A percentile compares a stretch with the other conserved stretches of the same genome.
Evolutionary conservation across 176 grass and related monocot species (phyloP).

Genomic region (Hsuehochloa calcarea): DNA sequence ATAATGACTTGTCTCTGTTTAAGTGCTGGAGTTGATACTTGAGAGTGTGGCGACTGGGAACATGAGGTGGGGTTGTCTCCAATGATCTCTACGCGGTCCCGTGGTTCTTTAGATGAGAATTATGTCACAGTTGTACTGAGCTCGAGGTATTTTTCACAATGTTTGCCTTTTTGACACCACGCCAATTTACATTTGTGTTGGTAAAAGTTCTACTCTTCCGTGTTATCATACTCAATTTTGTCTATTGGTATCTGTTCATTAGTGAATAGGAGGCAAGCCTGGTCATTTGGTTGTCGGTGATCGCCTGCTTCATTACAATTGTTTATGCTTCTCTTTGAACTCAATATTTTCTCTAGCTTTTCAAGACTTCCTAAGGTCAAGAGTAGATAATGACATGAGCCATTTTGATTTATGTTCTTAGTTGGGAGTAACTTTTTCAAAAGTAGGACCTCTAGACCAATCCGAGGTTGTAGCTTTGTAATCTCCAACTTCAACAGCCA

Average conservation of each 20-base stretch:
- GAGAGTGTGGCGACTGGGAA: background rate
- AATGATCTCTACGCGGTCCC: slow-evolving; percentile 16
- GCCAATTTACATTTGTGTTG: background rate
- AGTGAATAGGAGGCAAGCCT: background rate
- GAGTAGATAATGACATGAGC: background rate
- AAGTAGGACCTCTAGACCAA: no score
- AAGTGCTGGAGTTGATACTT: background rate
- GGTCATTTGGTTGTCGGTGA: background rate
- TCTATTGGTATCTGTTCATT: background rate
- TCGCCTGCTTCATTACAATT: background rate
- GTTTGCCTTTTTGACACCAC: background rate
- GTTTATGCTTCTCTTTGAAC: background rate
- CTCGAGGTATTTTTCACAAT: background rate
- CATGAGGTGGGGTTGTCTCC: slow-evolving; percentile 13
- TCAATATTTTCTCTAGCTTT: background rate
- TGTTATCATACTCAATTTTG: background rate
- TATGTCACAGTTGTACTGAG: background rate
- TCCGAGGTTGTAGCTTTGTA: no score
- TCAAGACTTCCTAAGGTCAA: slow-evolving; percentile 2
- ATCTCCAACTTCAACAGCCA: no score
- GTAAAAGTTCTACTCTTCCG: background rate
- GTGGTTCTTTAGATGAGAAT: slow-evolving; percentile 3
- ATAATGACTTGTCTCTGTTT: slow-evolving; percentile 14
- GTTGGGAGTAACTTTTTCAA: no score
- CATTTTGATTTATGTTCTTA: background rate